Evolutionary conservation across 2,329 filamentous ascomycete species (phyloP).

Genomic region (Sclerotinia trifoliorum): DNA sequence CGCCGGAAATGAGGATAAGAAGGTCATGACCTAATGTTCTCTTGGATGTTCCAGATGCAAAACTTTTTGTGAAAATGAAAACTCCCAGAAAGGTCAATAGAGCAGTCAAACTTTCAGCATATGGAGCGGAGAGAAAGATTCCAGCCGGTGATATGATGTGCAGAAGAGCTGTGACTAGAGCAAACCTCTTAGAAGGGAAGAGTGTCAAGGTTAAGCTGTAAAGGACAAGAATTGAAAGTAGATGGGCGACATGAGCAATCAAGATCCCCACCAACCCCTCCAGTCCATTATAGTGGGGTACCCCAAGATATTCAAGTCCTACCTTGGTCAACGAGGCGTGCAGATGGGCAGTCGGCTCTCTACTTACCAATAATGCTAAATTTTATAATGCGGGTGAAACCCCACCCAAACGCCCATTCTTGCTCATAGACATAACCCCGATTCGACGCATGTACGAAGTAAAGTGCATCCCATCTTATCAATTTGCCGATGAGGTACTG

Average conservation of each 20-base stretch:
- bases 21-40: constrained; percentile 43
- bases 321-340: constrained; percentile 17
- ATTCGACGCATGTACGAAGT: constrained; percentile 63
- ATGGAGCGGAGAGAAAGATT: constrained; percentile 84
- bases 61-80: constrained; percentile 61
- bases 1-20: constrained; percentile 60
- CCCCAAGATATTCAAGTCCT: constrained; percentile 36
- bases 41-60: constrained; percentile 40
- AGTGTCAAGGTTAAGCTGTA: constrained; percentile 63
- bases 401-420: constrained; percentile 78
- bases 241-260: constrained; percentile 72
- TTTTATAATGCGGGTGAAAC: constrained; percentile 46
- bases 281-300: constrained; percentile 39
- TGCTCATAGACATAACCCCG: constrained; percentile 73
- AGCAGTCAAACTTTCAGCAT: constrained; percentile 77
- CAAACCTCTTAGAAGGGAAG: constrained; percentile 48
- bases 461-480: constrained; percentile 79
- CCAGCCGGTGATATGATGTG: constrained; percentile 87
- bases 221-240: constrained; percentile 70
- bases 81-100: constrained; percentile 73
- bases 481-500: constrained; percentile 47
- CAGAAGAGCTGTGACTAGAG: constrained; percentile 68
- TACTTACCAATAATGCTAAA: constrained; percentile 32
- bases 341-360: neutral
- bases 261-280: constrained; percentile 58